Base-by-base conservation (phyloP, 805 yeast genomes). In the Wickerhamiella kurtzmanii region DNA sequence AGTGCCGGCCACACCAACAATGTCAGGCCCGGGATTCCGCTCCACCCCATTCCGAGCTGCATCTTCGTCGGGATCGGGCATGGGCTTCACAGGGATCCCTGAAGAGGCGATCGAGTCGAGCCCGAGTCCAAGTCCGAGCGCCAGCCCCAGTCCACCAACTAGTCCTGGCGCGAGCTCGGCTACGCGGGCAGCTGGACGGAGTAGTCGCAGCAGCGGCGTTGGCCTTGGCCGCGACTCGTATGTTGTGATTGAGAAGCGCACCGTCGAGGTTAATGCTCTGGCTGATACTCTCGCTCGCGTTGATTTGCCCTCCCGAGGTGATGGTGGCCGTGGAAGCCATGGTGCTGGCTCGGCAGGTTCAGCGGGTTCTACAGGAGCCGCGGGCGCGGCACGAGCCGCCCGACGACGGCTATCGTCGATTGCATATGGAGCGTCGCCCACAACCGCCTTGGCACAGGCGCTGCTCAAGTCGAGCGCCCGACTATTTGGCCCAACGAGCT, bases 251-350 rank as follows among this genome's bases (percentile, higher is more conserved):
- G 97, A 89, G 62, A 92, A 89, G 62, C 75, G 94, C 44, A 85
- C 92, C 0, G 96, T 89, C 2, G 97, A 92, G 60, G 94, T 89
- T 6, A 89, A 89, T 66, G 89, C 95, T 2, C 70, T 92, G 48
- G 98, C 98, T 2, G 97, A 89, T 63, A 96, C 88, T 61, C 67
- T 89, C 44, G 88, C 85, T 15, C 63, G 48, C 41, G 58, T 60
- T 16, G 32, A 17, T 36, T 32, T 36, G 18, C 44, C 51, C 13
- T 51, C 48, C 5, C 47, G 48, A 13, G 32, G 32, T 11, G 32
- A 25, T 11, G 32, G 32, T 11, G 32, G 32, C 32, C 15, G 16
- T 9, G 21, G 15, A 13, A 20, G 32, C 16, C 38, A 36, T 15
- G 38, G 38, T 8, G n/a, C 38, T 5, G 16, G 19, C 16, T 38